These are phyloP conservation scores for Geotrichum aggregatum DNA, from an alignment of 1,139 yeast genomes.

Conservation along the genomic window DNA sequence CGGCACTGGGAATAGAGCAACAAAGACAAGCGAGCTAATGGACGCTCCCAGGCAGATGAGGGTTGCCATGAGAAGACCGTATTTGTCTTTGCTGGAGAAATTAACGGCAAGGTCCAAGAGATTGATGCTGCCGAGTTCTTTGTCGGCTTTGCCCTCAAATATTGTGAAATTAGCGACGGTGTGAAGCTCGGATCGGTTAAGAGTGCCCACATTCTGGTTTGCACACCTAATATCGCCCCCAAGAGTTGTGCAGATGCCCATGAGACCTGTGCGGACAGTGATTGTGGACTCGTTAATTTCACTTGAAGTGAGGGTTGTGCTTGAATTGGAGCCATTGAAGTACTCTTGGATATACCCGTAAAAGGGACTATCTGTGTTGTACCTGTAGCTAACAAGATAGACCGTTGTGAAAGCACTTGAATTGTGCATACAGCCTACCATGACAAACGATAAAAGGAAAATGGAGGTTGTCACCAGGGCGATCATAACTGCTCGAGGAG, in stretches of 20 bases:
- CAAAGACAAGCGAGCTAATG: conserved; percentile 1
- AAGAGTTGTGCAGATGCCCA: conserved; percentile 16
- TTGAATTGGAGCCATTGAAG: conserved; percentile 29
- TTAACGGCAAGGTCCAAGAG: conserved; percentile 3
- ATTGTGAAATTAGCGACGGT: conserved; percentile 8
- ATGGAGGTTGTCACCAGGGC: conserved; percentile 38
- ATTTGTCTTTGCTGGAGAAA: conserved; percentile 1
- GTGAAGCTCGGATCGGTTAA: conserved; percentile 10
- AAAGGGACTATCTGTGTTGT: conserved; percentile 45
- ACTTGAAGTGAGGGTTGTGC: background rate
- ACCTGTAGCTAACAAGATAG: conserved; percentile 46
- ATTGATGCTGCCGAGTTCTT: conserved; percentile 6
- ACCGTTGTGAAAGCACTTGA: conserved; percentile 45
- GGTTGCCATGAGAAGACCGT: conserved; percentile 9
- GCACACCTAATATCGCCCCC: conserved; percentile 11
- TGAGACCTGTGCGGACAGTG: conserved; percentile 9
- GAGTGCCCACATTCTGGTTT: background rate
- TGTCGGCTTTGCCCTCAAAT: background rate
- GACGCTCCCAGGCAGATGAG: conserved; percentile 7
- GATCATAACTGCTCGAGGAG: conserved; percentile 9
- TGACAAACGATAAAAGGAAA: conserved; percentile 48
- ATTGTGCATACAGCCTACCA: conserved; percentile 50
- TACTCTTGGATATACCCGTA: conserved; percentile 38
- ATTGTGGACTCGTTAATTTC: background rate
- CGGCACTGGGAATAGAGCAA: background rate